Conservation (phyloP, 208 protist species). For the Leishmania amazonensis region DNA sequence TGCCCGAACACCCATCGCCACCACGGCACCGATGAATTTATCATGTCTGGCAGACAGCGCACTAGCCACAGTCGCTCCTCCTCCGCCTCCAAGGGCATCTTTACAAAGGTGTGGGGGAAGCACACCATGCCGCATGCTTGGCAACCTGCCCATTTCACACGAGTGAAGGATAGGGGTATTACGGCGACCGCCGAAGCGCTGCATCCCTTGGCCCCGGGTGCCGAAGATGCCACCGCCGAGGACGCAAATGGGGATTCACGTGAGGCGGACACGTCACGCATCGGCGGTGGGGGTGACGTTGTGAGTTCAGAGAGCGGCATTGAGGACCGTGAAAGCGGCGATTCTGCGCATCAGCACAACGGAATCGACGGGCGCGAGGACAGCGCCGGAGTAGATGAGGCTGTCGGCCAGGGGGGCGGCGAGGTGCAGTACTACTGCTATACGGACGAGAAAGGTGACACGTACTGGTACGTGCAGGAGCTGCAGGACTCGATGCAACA, state of each 20-base stretch:
- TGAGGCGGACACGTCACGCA: background rate
- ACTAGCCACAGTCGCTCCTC: constrained; percentile 10
- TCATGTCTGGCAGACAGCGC: constrained; percentile 7
- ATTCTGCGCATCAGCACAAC: background rate
- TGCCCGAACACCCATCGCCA: constrained; percentile 50
- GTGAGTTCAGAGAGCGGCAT: background rate
- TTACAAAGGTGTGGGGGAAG: constrained; percentile 19
- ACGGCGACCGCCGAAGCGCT: background rate
- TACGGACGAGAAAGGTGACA: constrained; percentile 53
- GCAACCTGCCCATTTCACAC: background rate
- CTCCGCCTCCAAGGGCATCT: constrained; percentile 10
- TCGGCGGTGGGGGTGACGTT: background rate
- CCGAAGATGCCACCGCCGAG: background rate
- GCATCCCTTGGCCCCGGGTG: background rate
- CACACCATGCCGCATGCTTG: constrained; percentile 10
- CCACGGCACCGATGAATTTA: constrained; percentile 52
- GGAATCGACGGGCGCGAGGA: constrained; percentile 3
- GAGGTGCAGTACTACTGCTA: constrained; percentile 60
- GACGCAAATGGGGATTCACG: background rate
- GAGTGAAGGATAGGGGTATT: background rate
- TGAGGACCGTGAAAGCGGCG: background rate
- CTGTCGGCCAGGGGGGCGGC: background rate
- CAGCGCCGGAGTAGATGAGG: constrained; percentile 1
- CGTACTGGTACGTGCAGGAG: constrained; percentile 43
- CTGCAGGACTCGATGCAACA: constrained; percentile 27